Base-by-base conservation (phyloP, 176 grass and related monocot genomes). In the Coix lacrymajobi region DNA sequence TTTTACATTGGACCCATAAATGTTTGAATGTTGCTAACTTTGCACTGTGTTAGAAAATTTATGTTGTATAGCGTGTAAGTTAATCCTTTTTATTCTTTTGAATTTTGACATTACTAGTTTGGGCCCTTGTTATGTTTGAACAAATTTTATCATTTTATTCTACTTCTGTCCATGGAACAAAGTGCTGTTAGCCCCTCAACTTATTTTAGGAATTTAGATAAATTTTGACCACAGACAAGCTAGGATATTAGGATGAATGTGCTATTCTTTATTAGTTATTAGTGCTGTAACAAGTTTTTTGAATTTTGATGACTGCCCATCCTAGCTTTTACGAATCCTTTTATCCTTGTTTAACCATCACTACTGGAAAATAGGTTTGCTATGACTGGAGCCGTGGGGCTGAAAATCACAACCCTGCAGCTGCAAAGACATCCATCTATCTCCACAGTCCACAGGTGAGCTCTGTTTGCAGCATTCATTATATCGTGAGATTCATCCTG, bases 371-470 rank as follows among this genome's bases (percentile, higher is more conserved):
- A 43, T 85, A 98, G 96, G 84, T 91, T 1, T 95, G 92, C 62
- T 98, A 98, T 83, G 96, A 98, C 76, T 95, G 96, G 92, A 98
- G 91, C 79, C 92, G 87, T 80, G 96, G 96, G 16, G 92, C 92
- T n/a, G 96, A 95, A 80, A 98, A 93, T 84, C 96, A 98, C 65
- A 93, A 98, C 77, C 92, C 96, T 82, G 79, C 91, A 60, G 83
- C 80, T 58, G 92, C 96, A 82, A 98, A 98, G 87, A 95, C 92
- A 14, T 95, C 94, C 62, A 98, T 98, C 62, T 98, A 95, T 81
- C 93, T 98, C 75, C 96, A 98, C 66, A 92, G 83, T 72, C 91
- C 90, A 30, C 95, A 98, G 86, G 90, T 95, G 65, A 79, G 69
- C 39, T 64, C 22, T 74, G 22, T 15, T 29, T 62, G 31, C 16